These are phyloP conservation scores for Uronychia setigera DNA, from an alignment of 73 alveolate genomes.

Conservation along the genomic window DNA sequence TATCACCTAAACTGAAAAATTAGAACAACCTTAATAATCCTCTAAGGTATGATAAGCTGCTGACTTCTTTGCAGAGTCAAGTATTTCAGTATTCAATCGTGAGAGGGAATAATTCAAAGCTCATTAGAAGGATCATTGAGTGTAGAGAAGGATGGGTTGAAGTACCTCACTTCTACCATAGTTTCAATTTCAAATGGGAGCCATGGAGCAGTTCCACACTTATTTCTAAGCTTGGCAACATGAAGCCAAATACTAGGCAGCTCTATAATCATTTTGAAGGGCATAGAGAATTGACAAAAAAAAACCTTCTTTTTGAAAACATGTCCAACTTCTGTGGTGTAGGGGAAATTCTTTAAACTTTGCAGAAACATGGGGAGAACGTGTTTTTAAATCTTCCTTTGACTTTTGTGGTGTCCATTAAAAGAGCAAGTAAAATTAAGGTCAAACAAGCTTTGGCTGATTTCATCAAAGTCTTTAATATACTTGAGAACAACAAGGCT, in stretches of 20 bases:
- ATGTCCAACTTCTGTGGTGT: constrained; percentile 47
- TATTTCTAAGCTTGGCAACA: background rate
- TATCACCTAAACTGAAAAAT: no score
- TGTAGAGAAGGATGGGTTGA: constrained; percentile 39
- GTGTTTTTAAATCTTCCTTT: constrained; percentile 80
- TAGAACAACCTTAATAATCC: no score
- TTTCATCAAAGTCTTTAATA: constrained; percentile 24
- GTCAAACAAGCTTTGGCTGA: constrained; percentile 20
- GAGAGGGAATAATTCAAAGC: constrained; percentile 58
- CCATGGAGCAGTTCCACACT: constrained; percentile 69
- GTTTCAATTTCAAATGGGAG: constrained; percentile 80
- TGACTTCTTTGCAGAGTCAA: no score
- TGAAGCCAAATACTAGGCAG: constrained; percentile 52
- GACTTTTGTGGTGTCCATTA: constrained; percentile 49
- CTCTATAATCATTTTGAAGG: constrained; percentile 92
- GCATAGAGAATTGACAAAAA: constrained; percentile 87
- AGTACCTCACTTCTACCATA: constrained; percentile 5
- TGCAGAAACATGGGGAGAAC: constrained; percentile 41
- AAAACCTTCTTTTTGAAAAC: constrained; percentile 83
- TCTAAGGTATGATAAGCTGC: no score
- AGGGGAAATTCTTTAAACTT: constrained; percentile 50
- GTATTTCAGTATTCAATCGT: background rate
- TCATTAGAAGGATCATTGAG: constrained; percentile 34
- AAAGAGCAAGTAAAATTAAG: constrained; percentile 2
- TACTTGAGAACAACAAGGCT: constrained; percentile 39